Evolutionary conservation across 257 asterid species (phyloP).

Genomic region (Rhazya stricta): DNA sequence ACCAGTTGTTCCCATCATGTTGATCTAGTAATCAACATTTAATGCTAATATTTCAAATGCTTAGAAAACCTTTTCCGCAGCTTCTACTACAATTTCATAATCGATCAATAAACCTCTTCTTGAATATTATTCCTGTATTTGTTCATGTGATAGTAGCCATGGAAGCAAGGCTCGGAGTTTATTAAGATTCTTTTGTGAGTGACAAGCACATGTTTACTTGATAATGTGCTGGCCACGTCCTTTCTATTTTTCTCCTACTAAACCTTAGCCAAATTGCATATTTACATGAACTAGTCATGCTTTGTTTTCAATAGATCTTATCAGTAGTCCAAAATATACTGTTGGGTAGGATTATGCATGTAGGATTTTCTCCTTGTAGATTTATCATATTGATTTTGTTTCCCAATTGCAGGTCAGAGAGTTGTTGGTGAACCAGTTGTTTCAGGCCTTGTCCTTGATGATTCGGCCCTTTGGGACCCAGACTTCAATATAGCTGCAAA

Average conservation of each 20-base stretch:
- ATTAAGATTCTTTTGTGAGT: too few species aligned
- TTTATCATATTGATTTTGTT: not conserved
- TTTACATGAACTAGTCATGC: not conserved
- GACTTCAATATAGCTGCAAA: constrained; percentile 81
- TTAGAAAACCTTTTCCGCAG: not conserved
- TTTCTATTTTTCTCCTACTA: too few species aligned
- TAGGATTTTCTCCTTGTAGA: not conserved
- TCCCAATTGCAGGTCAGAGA: constrained; percentile 67
- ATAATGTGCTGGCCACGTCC: too few species aligned
- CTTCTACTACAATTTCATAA: not conserved
- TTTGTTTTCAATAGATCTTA: not conserved
- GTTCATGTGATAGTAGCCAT: too few species aligned
- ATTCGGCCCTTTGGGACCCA: constrained; percentile 84
- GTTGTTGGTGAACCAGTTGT: constrained; percentile 93
- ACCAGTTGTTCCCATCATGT: not conserved
- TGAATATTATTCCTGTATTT: not conserved
- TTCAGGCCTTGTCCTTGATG: constrained; percentile 82
- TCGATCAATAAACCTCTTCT: not conserved
- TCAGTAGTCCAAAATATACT: not conserved
- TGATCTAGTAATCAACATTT: not conserved
- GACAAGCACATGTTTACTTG: too few species aligned
- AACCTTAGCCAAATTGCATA: not conserved
- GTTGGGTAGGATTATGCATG: not conserved
- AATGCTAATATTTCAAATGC: not conserved
- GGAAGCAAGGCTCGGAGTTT: too few species aligned